phyloP scores from a whole-genome alignment of 106 monocot species.

The Acanthochlamys bracteata region DNA sequence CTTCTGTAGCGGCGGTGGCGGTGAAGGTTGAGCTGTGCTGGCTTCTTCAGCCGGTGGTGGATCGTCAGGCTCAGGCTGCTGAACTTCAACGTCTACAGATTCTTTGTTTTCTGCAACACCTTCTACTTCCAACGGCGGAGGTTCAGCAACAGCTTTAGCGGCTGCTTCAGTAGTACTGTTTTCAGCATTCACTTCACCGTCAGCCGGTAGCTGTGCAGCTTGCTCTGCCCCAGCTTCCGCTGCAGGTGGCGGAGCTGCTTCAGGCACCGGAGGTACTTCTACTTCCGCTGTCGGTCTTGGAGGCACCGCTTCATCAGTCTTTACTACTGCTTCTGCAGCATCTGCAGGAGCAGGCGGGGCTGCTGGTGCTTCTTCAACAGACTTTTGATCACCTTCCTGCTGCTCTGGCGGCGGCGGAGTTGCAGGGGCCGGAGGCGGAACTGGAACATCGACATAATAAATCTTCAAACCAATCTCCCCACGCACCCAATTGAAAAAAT shows the following conservation, averaged over 20 bases:
- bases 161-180: neutral
- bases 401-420: constrained; percentile 12
- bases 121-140: neutral
- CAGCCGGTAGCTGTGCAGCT: neutral
- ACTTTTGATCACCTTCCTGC: neutral
- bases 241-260: neutral
- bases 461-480: constrained; percentile 65
- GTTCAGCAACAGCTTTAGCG: neutral
- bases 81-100: neutral
- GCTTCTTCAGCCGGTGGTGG: constrained; percentile 10
- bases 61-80: neutral
- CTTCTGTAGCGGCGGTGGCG: constrained; percentile 2
- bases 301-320: neutral
- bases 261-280: too few relatives aligned
- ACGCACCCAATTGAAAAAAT: constrained; percentile 65
- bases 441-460: constrained; percentile 54
- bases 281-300: constrained; percentile 6
- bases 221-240: neutral
- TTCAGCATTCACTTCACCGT: neutral
- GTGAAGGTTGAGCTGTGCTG: neutral
- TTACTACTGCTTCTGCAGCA: neutral
- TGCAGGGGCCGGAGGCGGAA: constrained; percentile 14
- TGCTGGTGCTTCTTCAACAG: neutral
- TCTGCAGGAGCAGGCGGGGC: constrained; percentile 3
- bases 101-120: neutral